Conservation (phyloP, 75 land plant species). For the Isoetes taiwanensis region DNA sequence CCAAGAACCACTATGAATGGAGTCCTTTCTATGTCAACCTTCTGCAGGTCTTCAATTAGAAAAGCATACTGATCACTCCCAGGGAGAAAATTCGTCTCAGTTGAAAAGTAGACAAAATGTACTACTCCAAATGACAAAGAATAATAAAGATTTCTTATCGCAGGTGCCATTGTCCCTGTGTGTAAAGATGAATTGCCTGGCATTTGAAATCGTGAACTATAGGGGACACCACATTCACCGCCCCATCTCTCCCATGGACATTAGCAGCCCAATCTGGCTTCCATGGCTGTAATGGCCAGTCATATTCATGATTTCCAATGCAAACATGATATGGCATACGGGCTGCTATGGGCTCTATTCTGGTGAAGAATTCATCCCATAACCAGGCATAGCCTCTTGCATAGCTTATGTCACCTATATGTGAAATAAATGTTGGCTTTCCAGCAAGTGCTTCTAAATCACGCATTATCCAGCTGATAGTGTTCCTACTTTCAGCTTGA, state of each 20-base stretch:
- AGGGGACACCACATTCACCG: constrained; percentile 94
- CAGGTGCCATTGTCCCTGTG: constrained; percentile 42
- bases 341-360: constrained; percentile 82
- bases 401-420: constrained; percentile 91
- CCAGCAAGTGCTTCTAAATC: constrained; percentile 60
- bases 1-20: constrained; percentile 83
- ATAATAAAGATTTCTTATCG: constrained; percentile 65
- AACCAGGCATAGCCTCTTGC: constrained; percentile 85
- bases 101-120: constrained; percentile 80
- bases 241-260: constrained; percentile 70
- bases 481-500: constrained; percentile 63
- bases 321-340: constrained; percentile 66
- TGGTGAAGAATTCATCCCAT: constrained; percentile 73
- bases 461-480: constrained; percentile 62
- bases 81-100: constrained; percentile 69
- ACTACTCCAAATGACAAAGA: constrained; percentile 58
- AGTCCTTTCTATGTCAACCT: constrained; percentile 51
- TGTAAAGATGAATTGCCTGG: constrained; percentile 66
- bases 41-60: constrained; percentile 48
- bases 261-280: constrained; percentile 52
- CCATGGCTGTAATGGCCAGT: constrained; percentile 88
- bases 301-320: constrained; percentile 90
- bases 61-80: constrained; percentile 70
- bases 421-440: constrained; percentile 63
- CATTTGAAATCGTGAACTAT: constrained; percentile 74